Conservation (phyloP, 2,329 filamentous ascomycete species). For the Trichoderma koningii region DNA sequence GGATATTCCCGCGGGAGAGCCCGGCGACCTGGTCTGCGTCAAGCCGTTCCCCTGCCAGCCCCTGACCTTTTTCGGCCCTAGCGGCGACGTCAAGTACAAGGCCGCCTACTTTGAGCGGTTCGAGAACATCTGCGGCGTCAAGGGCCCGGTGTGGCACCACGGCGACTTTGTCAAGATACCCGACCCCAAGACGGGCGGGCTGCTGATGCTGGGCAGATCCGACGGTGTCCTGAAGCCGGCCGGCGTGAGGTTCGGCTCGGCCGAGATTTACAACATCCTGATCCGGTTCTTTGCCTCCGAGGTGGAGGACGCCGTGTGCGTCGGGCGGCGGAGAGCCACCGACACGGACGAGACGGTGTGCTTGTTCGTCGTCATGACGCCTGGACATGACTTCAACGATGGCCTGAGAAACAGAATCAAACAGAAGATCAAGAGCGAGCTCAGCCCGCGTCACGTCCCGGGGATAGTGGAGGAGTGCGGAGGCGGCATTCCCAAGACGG, state of each 20-base stretch:
- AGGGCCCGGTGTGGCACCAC: slow-evolving; percentile 76
- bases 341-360: slow-evolving; percentile 86
- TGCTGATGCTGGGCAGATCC: slow-evolving; percentile 88
- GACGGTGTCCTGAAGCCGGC: slow-evolving; percentile 92
- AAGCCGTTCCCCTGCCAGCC: slow-evolving; percentile 89
- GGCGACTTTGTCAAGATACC: slow-evolving; percentile 79
- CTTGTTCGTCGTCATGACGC: slow-evolving; percentile 78
- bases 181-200: slow-evolving; percentile 70
- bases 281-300: slow-evolving; percentile 77
- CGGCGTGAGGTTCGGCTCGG: slow-evolving; percentile 87
- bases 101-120: slow-evolving; percentile 89
- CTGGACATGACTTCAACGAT: slow-evolving; percentile 57
- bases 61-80: slow-evolving; percentile 78
- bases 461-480: slow-evolving; percentile 76
- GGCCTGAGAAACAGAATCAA: slow-evolving; percentile 67
- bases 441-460: slow-evolving; percentile 89
- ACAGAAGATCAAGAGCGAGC: slow-evolving; percentile 68
- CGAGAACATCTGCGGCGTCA: slow-evolving; percentile 44
- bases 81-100: slow-evolving; percentile 70
- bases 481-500: slow-evolving; percentile 83
- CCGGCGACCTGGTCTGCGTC: slow-evolving; percentile 86
- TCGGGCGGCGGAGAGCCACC: slow-evolving; percentile 70
- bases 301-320: slow-evolving; percentile 83
- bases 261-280: slow-evolving; percentile 96
- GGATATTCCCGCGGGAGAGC: slow-evolving; percentile 60